Conservation (phyloP, 2,329 filamentous ascomycete species). For the Cyclaneusma minus region DNA sequence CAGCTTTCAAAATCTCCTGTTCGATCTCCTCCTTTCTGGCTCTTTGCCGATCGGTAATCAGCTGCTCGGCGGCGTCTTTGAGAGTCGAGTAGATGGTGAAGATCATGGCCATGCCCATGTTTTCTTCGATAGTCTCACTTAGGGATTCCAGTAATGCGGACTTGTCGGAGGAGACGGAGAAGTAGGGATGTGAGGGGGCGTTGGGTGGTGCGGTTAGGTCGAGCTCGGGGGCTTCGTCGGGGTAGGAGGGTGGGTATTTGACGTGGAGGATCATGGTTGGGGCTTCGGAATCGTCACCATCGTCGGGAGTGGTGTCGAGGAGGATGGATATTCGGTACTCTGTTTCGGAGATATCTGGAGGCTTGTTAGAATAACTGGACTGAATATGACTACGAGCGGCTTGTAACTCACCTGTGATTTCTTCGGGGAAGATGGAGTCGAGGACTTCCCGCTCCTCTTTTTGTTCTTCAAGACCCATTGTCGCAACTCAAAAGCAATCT, state of each 20-base stretch:
- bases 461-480: constrained; percentile 72
- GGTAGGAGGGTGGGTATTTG: constrained; percentile 79
- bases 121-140: constrained; percentile 70
- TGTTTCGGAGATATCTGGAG: constrained; percentile 70
- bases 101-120: constrained; percentile 92
- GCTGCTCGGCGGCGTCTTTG: constrained; percentile 79
- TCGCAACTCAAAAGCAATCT: too few species aligned
- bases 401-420: constrained; percentile 61
- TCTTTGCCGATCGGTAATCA: constrained; percentile 60
- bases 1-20: constrained; percentile 39
- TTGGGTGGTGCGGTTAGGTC: constrained; percentile 65
- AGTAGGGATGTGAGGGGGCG: constrained; percentile 49
- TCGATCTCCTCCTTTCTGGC: constrained; percentile 42
- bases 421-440: constrained; percentile 94
- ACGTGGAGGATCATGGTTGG: constrained; percentile 71
- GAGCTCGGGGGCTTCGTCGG: constrained; percentile 70
- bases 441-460: constrained; percentile 93
- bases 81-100: constrained; percentile 79
- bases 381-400: too few species aligned
- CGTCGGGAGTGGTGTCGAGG: constrained; percentile 61
- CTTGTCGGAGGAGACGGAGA: constrained; percentile 73
- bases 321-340: constrained; percentile 75
- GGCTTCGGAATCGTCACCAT: constrained; percentile 43
- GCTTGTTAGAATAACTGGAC: constrained; percentile 5
- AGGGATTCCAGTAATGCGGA: constrained; percentile 55